phyloP scores from a whole-genome alignment of 1,139 yeast species.

The Petasospora rhodanensis region DNA sequence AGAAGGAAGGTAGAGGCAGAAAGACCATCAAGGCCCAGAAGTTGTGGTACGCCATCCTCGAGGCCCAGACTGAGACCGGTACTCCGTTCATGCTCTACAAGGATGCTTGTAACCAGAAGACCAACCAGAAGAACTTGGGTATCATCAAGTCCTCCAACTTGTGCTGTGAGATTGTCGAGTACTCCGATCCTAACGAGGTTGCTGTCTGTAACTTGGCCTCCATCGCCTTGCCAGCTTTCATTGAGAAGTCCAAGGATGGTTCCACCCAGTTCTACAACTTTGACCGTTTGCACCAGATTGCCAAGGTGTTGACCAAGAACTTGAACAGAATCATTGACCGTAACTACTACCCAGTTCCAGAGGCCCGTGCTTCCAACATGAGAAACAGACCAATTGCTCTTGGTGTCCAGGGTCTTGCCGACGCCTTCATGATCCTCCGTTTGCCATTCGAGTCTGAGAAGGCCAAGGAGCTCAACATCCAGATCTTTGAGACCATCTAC shows the following conservation, averaged over 20 bases:
- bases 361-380: conserved; percentile 63
- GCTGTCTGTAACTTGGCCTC: conserved; percentile 92
- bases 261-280: conserved; percentile 41
- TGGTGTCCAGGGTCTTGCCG: conserved; percentile 91
- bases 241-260: conserved; percentile 33
- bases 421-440: conserved; percentile 67
- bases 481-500: conserved; percentile 84
- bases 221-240: conserved; percentile 72
- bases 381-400: conserved; percentile 81
- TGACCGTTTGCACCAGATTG: conserved; percentile 61
- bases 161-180: conserved; percentile 89
- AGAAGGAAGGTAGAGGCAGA: conserved; percentile 57
- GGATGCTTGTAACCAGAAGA: conserved; percentile 78
- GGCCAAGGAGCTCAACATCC: conserved; percentile 69
- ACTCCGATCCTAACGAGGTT: conserved; percentile 79
- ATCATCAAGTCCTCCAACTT: conserved; percentile 81
- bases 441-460: conserved; percentile 74
- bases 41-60: conserved; percentile 80
- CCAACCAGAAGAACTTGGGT: conserved; percentile 84
- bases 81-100: conserved; percentile 89
- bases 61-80: conserved; percentile 90
- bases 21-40: conserved; percentile 75
- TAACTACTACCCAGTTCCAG: conserved; percentile 71
- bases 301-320: conserved; percentile 70
- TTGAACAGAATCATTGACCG: conserved; percentile 74